Conservation (phyloP, 352 stramenopile genomes). For the Pythium vanterpoolii region DNA sequence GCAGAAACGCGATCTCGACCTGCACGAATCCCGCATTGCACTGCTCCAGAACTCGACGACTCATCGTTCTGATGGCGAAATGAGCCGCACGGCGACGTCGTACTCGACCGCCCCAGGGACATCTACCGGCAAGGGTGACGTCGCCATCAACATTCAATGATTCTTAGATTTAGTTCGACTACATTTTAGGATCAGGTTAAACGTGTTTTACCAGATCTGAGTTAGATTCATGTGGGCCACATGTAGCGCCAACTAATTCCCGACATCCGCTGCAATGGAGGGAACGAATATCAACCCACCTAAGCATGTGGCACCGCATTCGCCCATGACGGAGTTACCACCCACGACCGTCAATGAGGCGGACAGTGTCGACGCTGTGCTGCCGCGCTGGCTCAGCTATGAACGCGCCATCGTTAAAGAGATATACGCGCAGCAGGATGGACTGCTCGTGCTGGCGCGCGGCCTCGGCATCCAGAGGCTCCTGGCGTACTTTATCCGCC, state of each 20-base stretch:
- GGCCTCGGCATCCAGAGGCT: constrained; percentile 88
- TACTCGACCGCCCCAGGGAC: not conserved
- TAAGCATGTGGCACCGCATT: not conserved
- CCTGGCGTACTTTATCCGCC: constrained; percentile 89
- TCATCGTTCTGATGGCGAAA: not conserved
- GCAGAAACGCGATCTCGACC: constrained; percentile 27
- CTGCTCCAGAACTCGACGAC: constrained; percentile 4
- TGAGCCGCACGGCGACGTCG: not conserved
- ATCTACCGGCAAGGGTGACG: constrained; percentile 1
- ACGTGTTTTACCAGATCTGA: constrained; percentile 9
- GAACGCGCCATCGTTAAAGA: constrained; percentile 71
- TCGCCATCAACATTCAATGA: constrained; percentile 15
- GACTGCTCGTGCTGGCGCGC: constrained; percentile 90
- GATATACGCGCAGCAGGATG: constrained; percentile 74
- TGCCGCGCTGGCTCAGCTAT: constrained; percentile 65
- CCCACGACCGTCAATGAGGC: constrained; percentile 21
- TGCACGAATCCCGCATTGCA: constrained; percentile 18
- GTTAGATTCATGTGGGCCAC: constrained; percentile 9
- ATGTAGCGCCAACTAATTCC: constrained; percentile 11
- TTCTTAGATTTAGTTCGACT: no score
- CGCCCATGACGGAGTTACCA: constrained; percentile 1
- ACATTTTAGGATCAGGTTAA: no score
- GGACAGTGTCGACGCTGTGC: constrained; percentile 11
- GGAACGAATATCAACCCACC: not conserved
- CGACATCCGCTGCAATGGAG: not conserved